Conservation (phyloP, 2,329 filamentous ascomycete species). For the Orbilia oligospora region DNA sequence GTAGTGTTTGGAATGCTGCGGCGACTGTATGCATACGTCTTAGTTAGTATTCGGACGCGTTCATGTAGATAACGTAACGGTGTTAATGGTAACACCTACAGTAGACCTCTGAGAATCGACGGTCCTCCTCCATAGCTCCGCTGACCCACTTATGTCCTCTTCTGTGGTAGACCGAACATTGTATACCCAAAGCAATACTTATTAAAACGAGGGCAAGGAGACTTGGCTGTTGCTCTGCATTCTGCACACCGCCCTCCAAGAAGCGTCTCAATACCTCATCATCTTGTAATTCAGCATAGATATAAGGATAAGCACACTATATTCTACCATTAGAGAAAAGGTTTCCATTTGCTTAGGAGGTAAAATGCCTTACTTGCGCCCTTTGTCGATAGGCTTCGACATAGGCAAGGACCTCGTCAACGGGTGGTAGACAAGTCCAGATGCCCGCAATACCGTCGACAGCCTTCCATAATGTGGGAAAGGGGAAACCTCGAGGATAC, state of each 20-base stretch:
- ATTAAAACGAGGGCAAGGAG: slow-evolving; percentile 52
- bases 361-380: slow-evolving; percentile 37
- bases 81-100: slow-evolving; percentile 18
- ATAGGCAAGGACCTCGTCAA: slow-evolving; percentile 38
- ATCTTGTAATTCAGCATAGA: slow-evolving; percentile 56
- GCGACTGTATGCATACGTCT: slow-evolving; percentile 20
- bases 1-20: slow-evolving; percentile 53
- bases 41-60: neutral
- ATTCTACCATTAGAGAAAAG: neutral
- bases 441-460: slow-evolving; percentile 49
- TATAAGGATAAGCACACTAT: slow-evolving; percentile 58
- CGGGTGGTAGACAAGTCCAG: slow-evolving; percentile 41
- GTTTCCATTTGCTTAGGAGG: neutral
- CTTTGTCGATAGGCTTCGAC: slow-evolving; percentile 39
- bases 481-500: slow-evolving; percentile 44
- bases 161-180: slow-evolving; percentile 53
- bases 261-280: slow-evolving; percentile 45
- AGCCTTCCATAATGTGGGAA: slow-evolving; percentile 56
- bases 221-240: slow-evolving; percentile 53
- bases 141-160: slow-evolving; percentile 46
- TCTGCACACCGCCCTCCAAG: slow-evolving; percentile 48
- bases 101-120: slow-evolving; percentile 51
- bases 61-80: neutral
- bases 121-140: slow-evolving; percentile 55
- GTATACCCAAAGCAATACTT: slow-evolving; percentile 56